A percentile compares a stretch with the other conserved stretches of the same genome.
These are phyloP conservation scores for Fusarium denticulatum DNA, from an alignment of 2,329 filamentous ascomycete species.

Conservation along the genomic window DNA sequence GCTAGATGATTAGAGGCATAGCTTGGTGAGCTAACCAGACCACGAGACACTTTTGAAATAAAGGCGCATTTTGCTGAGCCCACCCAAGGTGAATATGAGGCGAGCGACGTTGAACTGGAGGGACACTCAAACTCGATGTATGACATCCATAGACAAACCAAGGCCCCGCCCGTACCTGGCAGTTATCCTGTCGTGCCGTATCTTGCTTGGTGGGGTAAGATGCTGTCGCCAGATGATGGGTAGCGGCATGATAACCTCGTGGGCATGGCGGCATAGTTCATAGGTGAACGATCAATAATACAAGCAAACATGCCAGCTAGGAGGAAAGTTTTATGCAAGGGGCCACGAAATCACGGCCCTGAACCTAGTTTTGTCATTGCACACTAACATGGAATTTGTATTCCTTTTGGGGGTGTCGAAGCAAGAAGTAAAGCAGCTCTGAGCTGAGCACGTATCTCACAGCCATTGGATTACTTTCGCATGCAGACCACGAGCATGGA, in stretches of 20 bases:
- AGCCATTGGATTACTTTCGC: conserved; percentile 15
- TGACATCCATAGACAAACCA: background rate
- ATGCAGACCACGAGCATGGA: conserved; percentile 12
- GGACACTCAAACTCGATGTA: conserved; percentile 14
- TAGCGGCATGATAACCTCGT: conserved; percentile 28
- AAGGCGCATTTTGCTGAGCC: conserved; percentile 29
- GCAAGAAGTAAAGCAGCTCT: conserved; percentile 4
- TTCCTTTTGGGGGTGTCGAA: conserved; percentile 2
- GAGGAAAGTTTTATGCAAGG: conserved; percentile 35
- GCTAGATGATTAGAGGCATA: conserved; percentile 28
- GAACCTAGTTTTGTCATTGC: conserved; percentile 12
- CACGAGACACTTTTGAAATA: conserved; percentile 40
- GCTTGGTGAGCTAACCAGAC: conserved; percentile 19
- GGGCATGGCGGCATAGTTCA: conserved; percentile 23
- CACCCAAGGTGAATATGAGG: conserved; percentile 19
- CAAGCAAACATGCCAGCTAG: conserved; percentile 20
- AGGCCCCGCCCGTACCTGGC: conserved; percentile 3
- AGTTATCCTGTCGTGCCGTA: background rate
- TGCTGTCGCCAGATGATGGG: conserved; percentile 1
- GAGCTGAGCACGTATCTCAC: background rate
- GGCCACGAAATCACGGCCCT: conserved; percentile 11
- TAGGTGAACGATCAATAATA: conserved; percentile 3
- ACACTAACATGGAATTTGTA: conserved; percentile 3
- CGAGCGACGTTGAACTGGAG: conserved; percentile 18
- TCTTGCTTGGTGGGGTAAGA: conserved; percentile 24